Evolutionary conservation across 495 filamentous ascomycete species (phyloP), one percentile per base, ranked within the genome.

Genomic region (Podospora comata): DNA sequence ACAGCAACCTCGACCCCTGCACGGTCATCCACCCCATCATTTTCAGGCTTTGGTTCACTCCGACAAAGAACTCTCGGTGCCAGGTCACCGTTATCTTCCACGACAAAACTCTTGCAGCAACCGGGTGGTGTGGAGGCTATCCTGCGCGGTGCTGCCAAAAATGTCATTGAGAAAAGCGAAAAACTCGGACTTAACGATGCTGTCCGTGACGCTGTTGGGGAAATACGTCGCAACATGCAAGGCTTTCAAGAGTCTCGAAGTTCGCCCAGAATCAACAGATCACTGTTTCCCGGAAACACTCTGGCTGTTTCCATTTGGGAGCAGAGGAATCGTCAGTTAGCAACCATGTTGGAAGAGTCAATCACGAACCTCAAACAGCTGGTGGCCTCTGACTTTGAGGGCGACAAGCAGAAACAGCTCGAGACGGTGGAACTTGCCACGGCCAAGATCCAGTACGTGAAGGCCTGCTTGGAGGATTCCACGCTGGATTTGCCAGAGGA

Each of bases 121-220:
- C 79, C 88, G 73, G 83, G 85, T 67, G 82, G 85, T 4, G 82
- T 97, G 18, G 94, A 98, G 76, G 80, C 85, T 0, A 75, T 99
- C 1, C 82, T 99, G 44, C 91, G 94, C 72, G 92, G 93, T 54
- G 93, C 95, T 15, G 93, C 94, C 4, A 89, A 90, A 72, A 89
- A 89, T 54, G 88, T 98, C 18, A 87, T 96, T 65, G 88, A 91
- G 60, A 87, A 89, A 9, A 89, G 94, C 55, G 94, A 97, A 74
- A 87, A 89, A 66, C 92, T 94, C 78, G 93, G 94, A 3, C 89
- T 98, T 34, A 93, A 93, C 69, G 92, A 93, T 77, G 93, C 92
- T 13, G 90, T 99, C 13, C 88, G 94, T 20, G 93, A 94, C 68
- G 94, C 95, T 4, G 87, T 97, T 65, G 91, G 85, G 16, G 93